Conservation (phyloP, 2,329 filamentous ascomycete species). For the Xylaria hypoxylon region DNA sequence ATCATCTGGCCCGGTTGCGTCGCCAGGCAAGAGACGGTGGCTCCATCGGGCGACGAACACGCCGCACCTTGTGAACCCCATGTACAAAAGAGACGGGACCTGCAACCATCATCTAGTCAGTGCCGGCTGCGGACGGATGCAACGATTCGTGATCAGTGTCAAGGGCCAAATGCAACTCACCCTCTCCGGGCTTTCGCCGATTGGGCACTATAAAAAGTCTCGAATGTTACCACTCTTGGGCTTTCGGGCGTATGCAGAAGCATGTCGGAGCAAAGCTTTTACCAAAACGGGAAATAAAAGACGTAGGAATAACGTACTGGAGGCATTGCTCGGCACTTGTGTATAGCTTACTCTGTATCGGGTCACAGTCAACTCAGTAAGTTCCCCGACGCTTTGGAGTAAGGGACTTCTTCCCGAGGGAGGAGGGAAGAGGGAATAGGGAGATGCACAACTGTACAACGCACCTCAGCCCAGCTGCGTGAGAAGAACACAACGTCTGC, state of each 20-base stretch:
- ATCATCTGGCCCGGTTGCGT: constrained; percentile 54
- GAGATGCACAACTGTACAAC: constrained; percentile 38
- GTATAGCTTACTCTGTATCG: constrained; percentile 48
- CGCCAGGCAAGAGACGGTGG: constrained; percentile 58
- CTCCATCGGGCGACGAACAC: constrained; percentile 52
- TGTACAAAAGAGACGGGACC: constrained; percentile 57
- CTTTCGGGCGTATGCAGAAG: constrained; percentile 4
- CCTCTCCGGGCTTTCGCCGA: constrained; percentile 50
- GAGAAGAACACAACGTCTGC: constrained; percentile 82
- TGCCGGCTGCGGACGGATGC: constrained; percentile 41
- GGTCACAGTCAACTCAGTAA: constrained; percentile 35
- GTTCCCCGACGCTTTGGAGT: not conserved
- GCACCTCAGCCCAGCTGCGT: constrained; percentile 75
- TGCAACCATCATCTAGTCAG: constrained; percentile 48
- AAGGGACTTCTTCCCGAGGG: constrained; percentile 2
- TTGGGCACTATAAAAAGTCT: constrained; percentile 42
- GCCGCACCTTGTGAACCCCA: constrained; percentile 61
- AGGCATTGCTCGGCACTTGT: constrained; percentile 48
- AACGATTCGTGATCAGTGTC: constrained; percentile 38
- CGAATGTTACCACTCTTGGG: not conserved
- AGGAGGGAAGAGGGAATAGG: too few relatives aligned
- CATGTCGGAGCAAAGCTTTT: constrained; percentile 6
- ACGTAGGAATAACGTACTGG: not conserved
- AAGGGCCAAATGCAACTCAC: constrained; percentile 48
- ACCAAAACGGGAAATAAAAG: constrained; percentile 12